Evolutionary conservation across 352 stramenopile genomes (phyloP), one percentile per base, ranked within the genome.

Genomic region (Phytophthora aleatoria): DNA sequence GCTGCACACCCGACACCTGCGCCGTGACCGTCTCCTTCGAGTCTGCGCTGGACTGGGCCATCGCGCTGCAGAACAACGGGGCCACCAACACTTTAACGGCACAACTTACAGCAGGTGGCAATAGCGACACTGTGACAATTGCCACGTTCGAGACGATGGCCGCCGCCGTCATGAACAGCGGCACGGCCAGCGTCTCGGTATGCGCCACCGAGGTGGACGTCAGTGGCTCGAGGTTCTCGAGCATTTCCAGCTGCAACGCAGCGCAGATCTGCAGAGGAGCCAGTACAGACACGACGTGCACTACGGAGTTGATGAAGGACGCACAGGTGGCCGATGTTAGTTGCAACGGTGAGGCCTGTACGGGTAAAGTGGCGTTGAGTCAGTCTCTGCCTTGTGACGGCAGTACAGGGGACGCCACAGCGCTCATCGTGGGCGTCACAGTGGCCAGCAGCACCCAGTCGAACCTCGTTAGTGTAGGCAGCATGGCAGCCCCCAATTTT

Each of bases 21-120:
- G 47, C 72, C 8, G 73, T 93, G n/a, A 78, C 64, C 24, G 79
- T 77, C 8, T 75, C 55, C 39, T 76, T 94, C 41, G 59, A 86
- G 50, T 24, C 41, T 1, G 54, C 71, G 1, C 42, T 94, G 27
- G 86, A 94, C 67, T 94, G 86, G 86, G 85, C 83, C 16, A 61
- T 91, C 49, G 78, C 71, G 5, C 63, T 90, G 59, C 74, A 78
- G 48, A 84, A 64, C 20, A 59, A 64, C 36, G 68, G 49, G 13
- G 73, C 58, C 2, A 42, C 56, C 27, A 91, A 88, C 48, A 73
- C 68, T 15, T 51, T 94, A 5, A 74, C 81, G 15, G 85, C 80
- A n/a, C 78, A 77, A 20, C 68, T 91, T 7, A 78, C 58, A 7
- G 57, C 57, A 20, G 65, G 69, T 8, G 79, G 71, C 10, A 76